Evolutionary conservation across 257 asterid species (phyloP), one percentile per base, ranked within the genome.

Genomic region (Solanum piurae): DNA sequence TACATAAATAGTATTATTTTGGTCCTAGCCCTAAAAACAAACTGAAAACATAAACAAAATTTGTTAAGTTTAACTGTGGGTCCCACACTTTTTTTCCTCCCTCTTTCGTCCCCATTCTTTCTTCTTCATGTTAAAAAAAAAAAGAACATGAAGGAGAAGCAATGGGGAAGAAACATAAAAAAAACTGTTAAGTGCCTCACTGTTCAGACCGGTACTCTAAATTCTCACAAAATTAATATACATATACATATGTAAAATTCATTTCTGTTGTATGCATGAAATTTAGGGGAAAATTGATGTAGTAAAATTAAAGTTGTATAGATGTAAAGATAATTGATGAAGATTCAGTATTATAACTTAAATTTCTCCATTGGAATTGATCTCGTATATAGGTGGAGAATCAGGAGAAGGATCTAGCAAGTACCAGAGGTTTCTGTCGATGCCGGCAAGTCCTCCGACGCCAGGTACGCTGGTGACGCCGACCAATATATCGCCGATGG

Each of bases 391-490:
- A 91, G 94, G 91, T 86, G 91, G 79, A 34, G 89, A 66, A 85
- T 44, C 86, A 72, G 95, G 87, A 74, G 94, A 89, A 74, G 91
- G 91, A n/a, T 88, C 92, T 46, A 91, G 94, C 85, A 91, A 86
- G 88, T 91, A 87, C 74, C 91, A 87, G 90, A 93, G 92, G 88
- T 94, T 97, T 34, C 29, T 91, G 88, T 91, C 98, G n/a, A 93
- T 94, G 94, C 96, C 98, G 40, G 85, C 89, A 7, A 90, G 85
- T 29, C 93, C 94, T 0, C 86, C 69, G 49, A 91, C 94, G 3
- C 98, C 98, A 1, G 94, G 91, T 18, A 29, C 29, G 29, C 29
- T 29, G 29, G 29, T 29, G 29, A 94, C 98, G 3, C 98, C 98
- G 25, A 66, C 87, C 0, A 90, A 93, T n/a, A 86, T 89, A 85